Conservation (phyloP, 2,329 filamentous ascomycete species). For the Pezicula radicicola region DNA sequence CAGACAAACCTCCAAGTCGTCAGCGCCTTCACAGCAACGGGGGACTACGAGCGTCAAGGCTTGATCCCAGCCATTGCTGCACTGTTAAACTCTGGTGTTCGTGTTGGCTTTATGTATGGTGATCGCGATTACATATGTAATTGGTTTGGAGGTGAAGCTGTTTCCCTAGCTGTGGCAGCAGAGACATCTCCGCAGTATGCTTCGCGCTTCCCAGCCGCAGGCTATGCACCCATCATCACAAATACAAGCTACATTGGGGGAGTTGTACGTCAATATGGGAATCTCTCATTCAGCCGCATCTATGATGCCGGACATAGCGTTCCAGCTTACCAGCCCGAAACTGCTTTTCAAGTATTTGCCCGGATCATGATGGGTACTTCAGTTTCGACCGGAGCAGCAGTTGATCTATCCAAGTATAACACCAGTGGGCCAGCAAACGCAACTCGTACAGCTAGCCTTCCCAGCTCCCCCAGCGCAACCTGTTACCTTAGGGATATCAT, state of each 20-base stretch:
- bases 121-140: constrained; percentile 64
- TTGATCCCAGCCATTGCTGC: constrained; percentile 56
- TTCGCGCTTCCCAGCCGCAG: constrained; percentile 58
- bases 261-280: constrained; percentile 72
- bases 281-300: constrained; percentile 65
- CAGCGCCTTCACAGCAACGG: constrained; percentile 44
- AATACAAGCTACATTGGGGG: constrained; percentile 69
- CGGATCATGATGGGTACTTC: constrained; percentile 53
- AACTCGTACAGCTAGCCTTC: constrained; percentile 51
- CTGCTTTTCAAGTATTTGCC: constrained; percentile 52
- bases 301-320: constrained; percentile 67
- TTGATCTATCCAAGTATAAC: constrained; percentile 49
- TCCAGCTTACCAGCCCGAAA: constrained; percentile 52
- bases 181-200: constrained; percentile 44
- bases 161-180: constrained; percentile 60
- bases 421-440: constrained; percentile 57
- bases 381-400: constrained; percentile 44
- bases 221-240: constrained; percentile 69
- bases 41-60: constrained; percentile 62
- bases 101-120: constrained; percentile 69
- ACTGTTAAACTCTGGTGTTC: constrained; percentile 60
- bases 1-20: constrained; percentile 44
- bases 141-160: constrained; percentile 72
- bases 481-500: constrained; percentile 61
- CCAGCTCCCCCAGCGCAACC: constrained; percentile 43